Evolutionary conservation across 768 basidiomycete species (phyloP).

Genomic region (Boletus sensibilis): DNA sequence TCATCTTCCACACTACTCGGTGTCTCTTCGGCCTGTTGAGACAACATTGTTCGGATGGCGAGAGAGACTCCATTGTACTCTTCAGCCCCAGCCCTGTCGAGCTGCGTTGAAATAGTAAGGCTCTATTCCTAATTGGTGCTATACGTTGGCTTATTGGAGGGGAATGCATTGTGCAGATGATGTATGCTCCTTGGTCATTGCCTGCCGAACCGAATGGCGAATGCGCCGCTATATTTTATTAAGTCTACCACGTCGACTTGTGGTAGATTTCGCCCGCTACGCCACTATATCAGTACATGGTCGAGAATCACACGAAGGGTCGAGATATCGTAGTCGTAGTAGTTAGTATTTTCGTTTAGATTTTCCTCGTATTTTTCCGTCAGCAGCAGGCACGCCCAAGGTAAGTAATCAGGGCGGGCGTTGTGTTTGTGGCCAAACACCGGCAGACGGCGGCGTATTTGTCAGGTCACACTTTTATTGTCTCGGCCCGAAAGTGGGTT

Average conservation of each 20-base stretch:
- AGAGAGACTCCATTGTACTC: background rate
- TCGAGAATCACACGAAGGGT: background rate
- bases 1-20: background rate
- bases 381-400: slow-evolving; percentile 13
- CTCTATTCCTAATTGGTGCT: background rate
- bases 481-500: slow-evolving; percentile 57
- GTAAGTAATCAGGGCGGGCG: slow-evolving; percentile 28
- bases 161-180: background rate
- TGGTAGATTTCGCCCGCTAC: background rate
- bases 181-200: background rate
- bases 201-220: slow-evolving; percentile 1
- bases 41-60: background rate
- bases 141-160: slow-evolving; percentile 4
- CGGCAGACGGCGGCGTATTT: slow-evolving; percentile 32
- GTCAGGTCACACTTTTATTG: slow-evolving; percentile 33
- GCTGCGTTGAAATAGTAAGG: slow-evolving; percentile 7
- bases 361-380: slow-evolving; percentile 4
- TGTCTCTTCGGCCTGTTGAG: background rate
- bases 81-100: background rate
- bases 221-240: background rate
- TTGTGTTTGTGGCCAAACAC: slow-evolving; percentile 33
- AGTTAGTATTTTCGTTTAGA: slow-evolving; percentile 13
- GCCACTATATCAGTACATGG: background rate
- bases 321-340: slow-evolving; percentile 11
- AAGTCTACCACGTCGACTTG: background rate